phyloP scores from a whole-genome alignment of 2,329 filamentous ascomycete species.

The Cladophialophora carrionii region DNA sequence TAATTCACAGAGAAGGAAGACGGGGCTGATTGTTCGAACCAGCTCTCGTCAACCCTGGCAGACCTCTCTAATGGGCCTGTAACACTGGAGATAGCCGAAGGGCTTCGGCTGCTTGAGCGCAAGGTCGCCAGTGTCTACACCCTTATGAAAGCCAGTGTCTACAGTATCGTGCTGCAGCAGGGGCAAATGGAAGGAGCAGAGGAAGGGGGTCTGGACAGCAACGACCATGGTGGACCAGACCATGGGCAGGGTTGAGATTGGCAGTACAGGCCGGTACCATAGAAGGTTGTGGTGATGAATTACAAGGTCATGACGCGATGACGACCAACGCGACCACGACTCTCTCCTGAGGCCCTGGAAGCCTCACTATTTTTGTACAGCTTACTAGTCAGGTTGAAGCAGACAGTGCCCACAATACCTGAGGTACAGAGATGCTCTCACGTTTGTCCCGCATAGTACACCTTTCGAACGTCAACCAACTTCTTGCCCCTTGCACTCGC shows the following conservation, averaged over 20 bases:
- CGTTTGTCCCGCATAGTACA: constrained; percentile 87
- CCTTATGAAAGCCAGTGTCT: constrained; percentile 94
- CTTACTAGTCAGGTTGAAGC: background rate
- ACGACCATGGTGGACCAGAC: constrained; percentile 10
- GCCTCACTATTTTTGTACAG: constrained; percentile 10
- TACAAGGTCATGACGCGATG: background rate
- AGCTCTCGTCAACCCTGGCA: constrained; percentile 65
- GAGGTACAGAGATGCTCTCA: constrained; percentile 38
- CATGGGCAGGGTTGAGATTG: constrained; percentile 4
- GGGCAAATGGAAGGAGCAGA: constrained; percentile 68
- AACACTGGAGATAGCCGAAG: constrained; percentile 77
- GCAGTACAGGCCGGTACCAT: background rate
- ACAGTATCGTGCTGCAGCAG: constrained; percentile 97
- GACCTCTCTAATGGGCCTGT: constrained; percentile 71
- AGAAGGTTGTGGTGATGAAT: background rate
- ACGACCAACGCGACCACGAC: constrained; percentile 2
- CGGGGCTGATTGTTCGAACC: constrained; percentile 32
- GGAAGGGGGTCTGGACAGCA: constrained; percentile 17
- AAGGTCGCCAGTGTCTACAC: constrained; percentile 96
- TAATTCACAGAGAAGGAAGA: background rate
- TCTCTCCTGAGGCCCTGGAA: background rate
- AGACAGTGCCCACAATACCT: background rate
- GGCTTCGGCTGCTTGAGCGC: constrained; percentile 82
- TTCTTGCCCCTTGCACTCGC: constrained; percentile 90
- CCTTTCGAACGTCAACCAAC: constrained; percentile 91